A percentile compares a stretch with the other conserved stretches of the same genome.
These are phyloP conservation scores for Aspergillus sp. DNA, from an alignment of 2,329 filamentous ascomycete species.

Conservation along the genomic window DNA sequence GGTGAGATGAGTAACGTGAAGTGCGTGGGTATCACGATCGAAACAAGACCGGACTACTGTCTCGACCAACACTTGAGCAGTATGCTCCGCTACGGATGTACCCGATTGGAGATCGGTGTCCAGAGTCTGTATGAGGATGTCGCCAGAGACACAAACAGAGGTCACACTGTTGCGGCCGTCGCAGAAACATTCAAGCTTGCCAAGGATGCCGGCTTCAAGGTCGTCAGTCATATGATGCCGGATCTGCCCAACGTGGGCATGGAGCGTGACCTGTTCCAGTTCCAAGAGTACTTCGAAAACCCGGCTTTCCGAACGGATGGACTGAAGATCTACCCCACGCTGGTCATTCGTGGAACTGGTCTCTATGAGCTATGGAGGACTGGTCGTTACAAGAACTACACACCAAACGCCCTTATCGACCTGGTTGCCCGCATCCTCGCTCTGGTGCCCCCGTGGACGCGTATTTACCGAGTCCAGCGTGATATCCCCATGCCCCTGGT, in stretches of 20 bases:
- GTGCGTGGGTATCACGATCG: slow-evolving; percentile 97
- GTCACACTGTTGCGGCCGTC: slow-evolving; percentile 92
- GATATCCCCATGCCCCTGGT: slow-evolving; percentile 99
- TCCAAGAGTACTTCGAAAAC: slow-evolving; percentile 96
- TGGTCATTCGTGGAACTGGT: slow-evolving; percentile 94
- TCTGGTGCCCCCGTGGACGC: slow-evolving; percentile 93
- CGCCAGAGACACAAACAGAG: slow-evolving; percentile 94
- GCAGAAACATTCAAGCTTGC: slow-evolving; percentile 96
- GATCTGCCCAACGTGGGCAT: slow-evolving; percentile 97
- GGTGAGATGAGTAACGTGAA: slow-evolving; percentile 97
- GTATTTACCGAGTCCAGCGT: slow-evolving; percentile 96
- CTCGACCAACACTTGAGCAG: slow-evolving; percentile 90
- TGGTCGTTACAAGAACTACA: slow-evolving; percentile 97
- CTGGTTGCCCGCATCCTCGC: slow-evolving; percentile 95
- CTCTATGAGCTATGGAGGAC: slow-evolving; percentile 98
- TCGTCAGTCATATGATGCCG: slow-evolving; percentile 99
- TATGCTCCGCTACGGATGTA: slow-evolving; percentile 98
- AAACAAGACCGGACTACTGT: slow-evolving; percentile 96
- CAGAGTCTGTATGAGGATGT: slow-evolving; percentile 98
- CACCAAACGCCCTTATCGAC: slow-evolving; percentile 92
- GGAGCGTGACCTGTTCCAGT: slow-evolving; percentile 96
- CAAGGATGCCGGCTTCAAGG: slow-evolving; percentile 98
- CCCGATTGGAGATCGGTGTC: slow-evolving; percentile 88
- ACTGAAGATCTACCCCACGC: slow-evolving; percentile 94
- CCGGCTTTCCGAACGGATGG: slow-evolving; percentile 95